Conservation (phyloP, 2,329 filamentous ascomycete genomes). For the Fusarium sp. region DNA sequence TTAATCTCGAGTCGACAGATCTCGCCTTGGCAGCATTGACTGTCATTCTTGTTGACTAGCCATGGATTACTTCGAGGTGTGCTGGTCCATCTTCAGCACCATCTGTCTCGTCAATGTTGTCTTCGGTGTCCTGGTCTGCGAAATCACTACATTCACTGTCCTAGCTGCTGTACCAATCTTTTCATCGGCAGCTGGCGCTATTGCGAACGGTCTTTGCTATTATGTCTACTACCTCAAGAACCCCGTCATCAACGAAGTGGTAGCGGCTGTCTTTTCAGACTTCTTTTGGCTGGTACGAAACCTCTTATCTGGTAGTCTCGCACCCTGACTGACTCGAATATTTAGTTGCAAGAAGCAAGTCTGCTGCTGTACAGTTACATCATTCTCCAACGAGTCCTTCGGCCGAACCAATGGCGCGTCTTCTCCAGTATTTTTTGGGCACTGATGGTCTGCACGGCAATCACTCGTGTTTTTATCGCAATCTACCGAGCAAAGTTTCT, state of each 20-base stretch:
- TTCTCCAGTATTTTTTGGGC: slow-evolving; percentile 69
- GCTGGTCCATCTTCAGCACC: slow-evolving; percentile 60
- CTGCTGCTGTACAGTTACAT: slow-evolving; percentile 64
- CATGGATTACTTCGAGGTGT: slow-evolving; percentile 53
- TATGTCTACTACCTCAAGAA: slow-evolving; percentile 55
- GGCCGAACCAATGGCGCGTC: slow-evolving; percentile 55
- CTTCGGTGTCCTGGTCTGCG: slow-evolving; percentile 55
- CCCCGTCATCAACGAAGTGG: slow-evolving; percentile 45
- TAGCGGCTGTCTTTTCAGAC: slow-evolving; percentile 56
- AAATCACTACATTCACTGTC: slow-evolving; percentile 54
- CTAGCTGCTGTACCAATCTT: slow-evolving; percentile 56
- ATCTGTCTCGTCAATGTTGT: slow-evolving; percentile 56
- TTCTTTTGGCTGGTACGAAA: slow-evolving; percentile 56
- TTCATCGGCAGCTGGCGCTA: slow-evolving; percentile 53
- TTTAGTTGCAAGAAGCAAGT: slow-evolving; percentile 58
- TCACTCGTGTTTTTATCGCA: slow-evolving; percentile 61
- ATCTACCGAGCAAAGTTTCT: slow-evolving; percentile 51
- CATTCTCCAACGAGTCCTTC: slow-evolving; percentile 65
- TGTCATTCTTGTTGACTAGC: neutral
- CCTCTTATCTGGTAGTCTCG: accelerated
- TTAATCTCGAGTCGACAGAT: neutral
- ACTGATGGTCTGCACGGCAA: slow-evolving; percentile 64
- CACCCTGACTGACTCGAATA: accelerated
- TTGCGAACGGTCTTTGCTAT: slow-evolving; percentile 58
- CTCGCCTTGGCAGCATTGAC: neutral